Evolutionary conservation across 345 rosid species (phyloP).

Genomic region (Moricandia moricandioides): DNA sequence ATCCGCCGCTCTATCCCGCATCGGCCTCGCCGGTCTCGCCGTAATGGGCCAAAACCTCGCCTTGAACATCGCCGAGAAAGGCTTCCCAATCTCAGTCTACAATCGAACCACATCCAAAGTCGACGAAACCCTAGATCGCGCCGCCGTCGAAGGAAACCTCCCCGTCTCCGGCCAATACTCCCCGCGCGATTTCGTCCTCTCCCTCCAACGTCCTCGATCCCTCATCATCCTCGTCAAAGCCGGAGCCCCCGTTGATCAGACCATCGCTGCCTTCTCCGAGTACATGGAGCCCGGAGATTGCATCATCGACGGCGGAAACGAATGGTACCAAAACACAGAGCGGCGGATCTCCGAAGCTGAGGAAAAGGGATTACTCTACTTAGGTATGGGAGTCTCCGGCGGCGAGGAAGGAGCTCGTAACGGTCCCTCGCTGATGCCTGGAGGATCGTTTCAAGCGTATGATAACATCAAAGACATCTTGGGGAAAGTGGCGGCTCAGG

Average conservation of each 20-base stretch:
- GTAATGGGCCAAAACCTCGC: conserved; percentile 98
- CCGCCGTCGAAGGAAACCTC: conserved; percentile 61
- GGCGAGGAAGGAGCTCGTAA: conserved; percentile 95
- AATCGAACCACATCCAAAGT: conserved; percentile 84
- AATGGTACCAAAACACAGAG: conserved; percentile 94
- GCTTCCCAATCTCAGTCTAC: conserved; percentile 91
- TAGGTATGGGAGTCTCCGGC: conserved; percentile 97
- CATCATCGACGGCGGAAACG: conserved; percentile 95
- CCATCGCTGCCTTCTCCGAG: conserved; percentile 71
- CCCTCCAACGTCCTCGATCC: conserved; percentile 82
- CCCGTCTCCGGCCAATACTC: conserved; percentile 70
- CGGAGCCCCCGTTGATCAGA: conserved; percentile 87
- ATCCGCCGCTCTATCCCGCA: conserved; percentile 61
- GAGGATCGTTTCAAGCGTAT: conserved; percentile 80
- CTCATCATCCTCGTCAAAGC: conserved; percentile 94
- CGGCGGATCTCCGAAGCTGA: conserved; percentile 65
- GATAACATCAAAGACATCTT: conserved; percentile 64
- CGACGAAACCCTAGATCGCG: conserved; percentile 78
- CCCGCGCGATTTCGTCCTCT: conserved; percentile 86
- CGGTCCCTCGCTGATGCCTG: conserved; percentile 96
- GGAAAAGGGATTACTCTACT: conserved; percentile 63
- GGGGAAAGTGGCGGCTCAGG: conserved; percentile 86
- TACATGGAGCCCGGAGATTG: conserved; percentile 81
- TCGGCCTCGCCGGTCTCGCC: conserved; percentile 94
- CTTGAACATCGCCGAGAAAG: conserved; percentile 86